These are phyloP conservation scores for Rhizopus microsporus DNA, from an alignment of 371 early-diverging fungal species.

Conservation along the genomic window DNA sequence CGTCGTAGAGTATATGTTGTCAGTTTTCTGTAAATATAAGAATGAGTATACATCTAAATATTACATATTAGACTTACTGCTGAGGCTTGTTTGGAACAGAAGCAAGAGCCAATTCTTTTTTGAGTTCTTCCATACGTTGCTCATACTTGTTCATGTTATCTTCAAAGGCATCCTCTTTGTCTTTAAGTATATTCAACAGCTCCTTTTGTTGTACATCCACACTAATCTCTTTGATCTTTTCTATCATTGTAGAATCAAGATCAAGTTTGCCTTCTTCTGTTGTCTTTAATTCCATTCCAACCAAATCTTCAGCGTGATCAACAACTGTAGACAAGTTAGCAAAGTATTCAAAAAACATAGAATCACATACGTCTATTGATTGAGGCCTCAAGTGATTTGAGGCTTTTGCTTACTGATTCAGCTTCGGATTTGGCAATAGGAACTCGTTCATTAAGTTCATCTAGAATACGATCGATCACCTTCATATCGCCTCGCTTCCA, in stretches of 20 bases:
- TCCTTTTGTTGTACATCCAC: slow-evolving; percentile 1
- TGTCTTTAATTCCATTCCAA: neutral
- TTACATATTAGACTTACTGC: slow-evolving; percentile 1
- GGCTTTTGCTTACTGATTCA: neutral
- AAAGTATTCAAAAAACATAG: neutral
- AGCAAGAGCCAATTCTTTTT: neutral
- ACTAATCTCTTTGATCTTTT: neutral
- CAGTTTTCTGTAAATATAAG: slow-evolving; percentile 6
- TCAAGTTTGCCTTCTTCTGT: too few species aligned
- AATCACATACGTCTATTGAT: neutral
- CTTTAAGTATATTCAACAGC: neutral
- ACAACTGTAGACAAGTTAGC: neutral
- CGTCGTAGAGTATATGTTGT: slow-evolving; percentile 17
- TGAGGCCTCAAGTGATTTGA: neutral
- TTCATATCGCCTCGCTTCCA: slow-evolving; percentile 5
- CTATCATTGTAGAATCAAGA: neutral
- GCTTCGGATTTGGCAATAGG: neutral
- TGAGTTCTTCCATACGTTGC: neutral
- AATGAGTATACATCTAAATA: too few species aligned
- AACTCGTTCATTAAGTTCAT: neutral
- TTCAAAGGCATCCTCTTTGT: neutral
- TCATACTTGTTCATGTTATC: neutral
- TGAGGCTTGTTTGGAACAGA: neutral
- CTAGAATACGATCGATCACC: neutral
- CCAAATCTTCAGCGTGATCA: neutral